phyloP scores from a whole-genome alignment of 202 grass and related monocot genomes.

The Hordeum pubiflorum region DNA sequence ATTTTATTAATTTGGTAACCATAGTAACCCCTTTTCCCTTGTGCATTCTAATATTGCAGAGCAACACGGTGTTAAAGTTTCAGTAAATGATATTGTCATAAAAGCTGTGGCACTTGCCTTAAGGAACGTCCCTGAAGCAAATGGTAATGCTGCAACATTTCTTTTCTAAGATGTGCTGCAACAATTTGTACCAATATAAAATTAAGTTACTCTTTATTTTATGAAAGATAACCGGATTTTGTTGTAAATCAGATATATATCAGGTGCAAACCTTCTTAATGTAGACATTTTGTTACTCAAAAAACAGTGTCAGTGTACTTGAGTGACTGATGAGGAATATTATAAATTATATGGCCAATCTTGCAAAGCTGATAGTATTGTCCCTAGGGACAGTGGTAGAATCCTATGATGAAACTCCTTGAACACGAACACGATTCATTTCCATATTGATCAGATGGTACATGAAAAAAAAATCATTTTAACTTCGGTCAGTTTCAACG shows the following conservation, averaged over 20 bases:
- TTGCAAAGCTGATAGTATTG: background rate
- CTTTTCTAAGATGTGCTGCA: background rate
- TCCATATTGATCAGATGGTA: background rate
- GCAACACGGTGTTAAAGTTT: constrained; percentile 84
- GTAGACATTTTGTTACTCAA: background rate
- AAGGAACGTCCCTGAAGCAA: constrained; percentile 80
- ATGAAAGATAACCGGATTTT: background rate
- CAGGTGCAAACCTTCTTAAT: background rate
- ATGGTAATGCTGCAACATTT: constrained; percentile 48
- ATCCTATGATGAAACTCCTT: background rate
- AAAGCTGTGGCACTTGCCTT: constrained; percentile 97
- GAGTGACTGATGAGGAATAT: background rate
- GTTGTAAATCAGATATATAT: constrained; percentile 5
- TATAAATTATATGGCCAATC: background rate
- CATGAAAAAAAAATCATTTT: background rate
- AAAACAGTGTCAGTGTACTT: background rate
- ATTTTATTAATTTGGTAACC: background rate
- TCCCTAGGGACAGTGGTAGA: background rate
- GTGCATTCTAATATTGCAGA: constrained; percentile 46
- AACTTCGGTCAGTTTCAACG: background rate
- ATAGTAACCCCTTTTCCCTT: background rate
- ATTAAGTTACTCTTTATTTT: background rate
- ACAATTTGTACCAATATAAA: background rate
- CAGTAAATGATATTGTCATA: constrained; percentile 96
- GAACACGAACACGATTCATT: constrained; percentile 14